These are phyloP conservation scores for Cucurbita ficifolia DNA, from an alignment of 306 rosid genomes.

Conservation along the genomic window DNA sequence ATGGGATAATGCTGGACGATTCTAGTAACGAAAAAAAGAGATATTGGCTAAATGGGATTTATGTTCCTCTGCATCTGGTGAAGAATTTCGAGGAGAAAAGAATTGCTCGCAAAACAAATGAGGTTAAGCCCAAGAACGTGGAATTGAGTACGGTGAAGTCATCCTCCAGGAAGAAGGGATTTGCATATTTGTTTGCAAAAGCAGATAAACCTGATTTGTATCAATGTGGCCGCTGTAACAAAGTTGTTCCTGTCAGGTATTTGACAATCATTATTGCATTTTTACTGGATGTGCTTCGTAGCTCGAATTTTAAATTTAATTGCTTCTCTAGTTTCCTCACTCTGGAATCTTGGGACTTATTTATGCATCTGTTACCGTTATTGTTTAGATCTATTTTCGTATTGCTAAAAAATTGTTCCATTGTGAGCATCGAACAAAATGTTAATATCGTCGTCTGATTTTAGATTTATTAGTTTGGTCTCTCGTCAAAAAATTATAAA, in stretches of 20 bases:
- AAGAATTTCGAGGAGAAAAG: constrained; percentile 90
- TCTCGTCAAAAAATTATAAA: not conserved
- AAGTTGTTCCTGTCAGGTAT: constrained; percentile 72
- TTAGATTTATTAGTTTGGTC: not conserved
- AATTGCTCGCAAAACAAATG: constrained; percentile 50
- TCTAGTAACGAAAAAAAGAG: constrained; percentile 64
- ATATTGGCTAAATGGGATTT: constrained; percentile 75
- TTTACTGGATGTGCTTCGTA: not conserved
- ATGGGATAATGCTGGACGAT: constrained; percentile 55
- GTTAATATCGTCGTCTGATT: not conserved
- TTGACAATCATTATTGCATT: not conserved
- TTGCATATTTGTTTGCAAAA: constrained; percentile 73
- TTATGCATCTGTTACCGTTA: not conserved
- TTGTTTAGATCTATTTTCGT: not conserved
- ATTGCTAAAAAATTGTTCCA: not conserved
- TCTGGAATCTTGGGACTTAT: not conserved
- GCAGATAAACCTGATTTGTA: constrained; percentile 52
- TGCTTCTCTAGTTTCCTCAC: not conserved
- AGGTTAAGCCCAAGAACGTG: constrained; percentile 32
- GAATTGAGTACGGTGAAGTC: constrained; percentile 28
- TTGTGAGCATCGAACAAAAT: not conserved
- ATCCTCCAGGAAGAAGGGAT: constrained; percentile 28
- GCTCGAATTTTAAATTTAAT: not conserved
- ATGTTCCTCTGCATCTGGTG: constrained; percentile 77
- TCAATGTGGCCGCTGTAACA: constrained; percentile 78